Conservation (phyloP, 2,329 filamentous ascomycete species). For the Coniochaeta sp. region DNA sequence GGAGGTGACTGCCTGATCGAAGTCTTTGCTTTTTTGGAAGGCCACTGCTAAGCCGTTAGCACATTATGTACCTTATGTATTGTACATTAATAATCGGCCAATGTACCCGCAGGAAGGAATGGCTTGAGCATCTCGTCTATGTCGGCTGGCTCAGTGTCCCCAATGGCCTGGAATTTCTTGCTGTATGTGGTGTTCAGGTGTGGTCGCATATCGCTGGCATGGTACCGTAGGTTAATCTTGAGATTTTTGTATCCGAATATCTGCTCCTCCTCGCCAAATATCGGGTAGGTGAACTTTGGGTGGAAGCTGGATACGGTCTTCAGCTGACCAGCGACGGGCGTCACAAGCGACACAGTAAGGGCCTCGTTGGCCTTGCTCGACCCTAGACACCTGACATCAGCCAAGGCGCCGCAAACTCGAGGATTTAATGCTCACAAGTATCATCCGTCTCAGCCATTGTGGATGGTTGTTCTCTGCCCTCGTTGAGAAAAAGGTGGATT, state of each 20-base stretch:
- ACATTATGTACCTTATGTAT: background rate
- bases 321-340: constrained; percentile 35
- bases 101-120: constrained; percentile 61
- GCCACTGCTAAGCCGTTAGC: constrained; percentile 44
- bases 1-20: constrained; percentile 48
- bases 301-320: constrained; percentile 64
- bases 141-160: constrained; percentile 62
- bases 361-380: constrained; percentile 54
- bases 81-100: constrained; percentile 10
- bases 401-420: background rate
- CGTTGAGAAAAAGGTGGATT: background rate
- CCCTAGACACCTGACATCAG: constrained; percentile 32
- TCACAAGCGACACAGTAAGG: constrained; percentile 52
- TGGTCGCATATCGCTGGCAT: constrained; percentile 68
- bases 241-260: constrained; percentile 87
- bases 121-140: constrained; percentile 55
- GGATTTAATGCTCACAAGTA: background rate
- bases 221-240: constrained; percentile 63
- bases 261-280: constrained; percentile 87
- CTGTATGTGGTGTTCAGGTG: constrained; percentile 64
- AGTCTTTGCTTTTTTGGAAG: constrained; percentile 55
- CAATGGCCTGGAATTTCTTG: constrained; percentile 63
- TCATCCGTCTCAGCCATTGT: background rate
- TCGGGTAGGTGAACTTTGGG: constrained; percentile 81
- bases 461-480: background rate